Conservation (phyloP, 2,329 filamentous ascomycete species). For the Penicillium sp. region DNA sequence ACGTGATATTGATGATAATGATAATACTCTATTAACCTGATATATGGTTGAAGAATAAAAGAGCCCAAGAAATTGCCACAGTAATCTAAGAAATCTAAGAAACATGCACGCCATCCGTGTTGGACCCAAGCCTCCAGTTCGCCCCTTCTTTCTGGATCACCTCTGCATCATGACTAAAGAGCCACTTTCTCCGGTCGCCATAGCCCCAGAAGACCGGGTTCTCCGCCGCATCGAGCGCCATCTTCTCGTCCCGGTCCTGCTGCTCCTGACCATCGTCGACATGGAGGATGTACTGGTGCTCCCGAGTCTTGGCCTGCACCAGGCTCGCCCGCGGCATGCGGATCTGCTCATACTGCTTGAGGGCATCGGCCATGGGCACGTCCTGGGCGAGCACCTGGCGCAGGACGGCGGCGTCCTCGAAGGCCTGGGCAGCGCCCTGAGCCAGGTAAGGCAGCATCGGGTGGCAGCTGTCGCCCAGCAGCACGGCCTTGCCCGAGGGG, state of each 20-base stretch:
- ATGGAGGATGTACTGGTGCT: slow-evolving; percentile 24
- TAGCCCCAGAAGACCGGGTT: slow-evolving; percentile 16
- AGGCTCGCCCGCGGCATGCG: slow-evolving; percentile 15
- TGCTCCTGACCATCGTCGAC: slow-evolving; percentile 20
- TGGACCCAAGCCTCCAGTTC: slow-evolving; percentile 2
- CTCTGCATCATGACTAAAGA: slow-evolving; percentile 9
- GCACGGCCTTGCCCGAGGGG: slow-evolving; percentile 50
- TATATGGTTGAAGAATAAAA: no score
- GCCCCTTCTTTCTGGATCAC: slow-evolving; percentile 6
- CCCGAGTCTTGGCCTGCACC: slow-evolving; percentile 16
- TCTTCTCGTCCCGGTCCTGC: slow-evolving; percentile 13
- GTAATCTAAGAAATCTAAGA: no score
- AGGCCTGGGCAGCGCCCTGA: slow-evolving; percentile 67
- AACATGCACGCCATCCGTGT: no score
- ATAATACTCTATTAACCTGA: no score
- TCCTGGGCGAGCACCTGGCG: slow-evolving; percentile 51
- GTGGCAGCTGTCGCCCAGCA: slow-evolving; percentile 66
- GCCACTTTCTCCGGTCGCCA: slow-evolving; percentile 5
- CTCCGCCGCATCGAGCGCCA: slow-evolving; percentile 16
- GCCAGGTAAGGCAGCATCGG: slow-evolving; percentile 67
- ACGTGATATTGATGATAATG: no score
- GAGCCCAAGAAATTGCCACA: no score
- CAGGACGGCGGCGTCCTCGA: slow-evolving; percentile 65
- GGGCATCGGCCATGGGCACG: slow-evolving; percentile 9
- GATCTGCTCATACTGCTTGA: slow-evolving; percentile 17